Evolutionary conservation across 768 basidiomycete species (phyloP).

Genomic region (Lanmaoa rubissima): DNA sequence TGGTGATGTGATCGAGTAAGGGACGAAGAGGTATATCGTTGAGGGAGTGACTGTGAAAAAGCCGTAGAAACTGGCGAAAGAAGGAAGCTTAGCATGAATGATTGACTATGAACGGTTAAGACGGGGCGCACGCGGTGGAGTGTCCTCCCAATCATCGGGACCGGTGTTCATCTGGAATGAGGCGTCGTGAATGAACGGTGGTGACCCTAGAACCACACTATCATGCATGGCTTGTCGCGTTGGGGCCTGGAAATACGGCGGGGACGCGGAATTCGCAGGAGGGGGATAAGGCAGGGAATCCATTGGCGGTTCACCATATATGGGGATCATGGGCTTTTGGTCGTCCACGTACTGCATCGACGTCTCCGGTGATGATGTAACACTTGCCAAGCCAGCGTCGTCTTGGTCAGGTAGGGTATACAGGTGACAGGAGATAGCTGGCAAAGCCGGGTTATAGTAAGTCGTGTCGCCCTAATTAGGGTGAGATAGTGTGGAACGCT

Average conservation of each 20-base stretch:
- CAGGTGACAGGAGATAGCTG: constrained; percentile 7
- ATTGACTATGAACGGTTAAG: constrained; percentile 10
- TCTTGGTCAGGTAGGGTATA: constrained; percentile 21
- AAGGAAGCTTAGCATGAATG: constrained; percentile 22
- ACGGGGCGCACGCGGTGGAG: neutral
- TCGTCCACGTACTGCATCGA: constrained; percentile 13
- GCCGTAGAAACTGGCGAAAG: constrained; percentile 3
- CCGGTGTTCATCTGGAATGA: constrained; percentile 4
- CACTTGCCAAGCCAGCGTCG: neutral
- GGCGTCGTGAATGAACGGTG: constrained; percentile 13
- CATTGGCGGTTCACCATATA: constrained; percentile 29
- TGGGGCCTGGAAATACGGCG: constrained; percentile 20
- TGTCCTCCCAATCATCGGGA: constrained; percentile 26
- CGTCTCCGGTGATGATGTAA: neutral
- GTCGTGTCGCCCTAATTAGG: constrained; percentile 4
- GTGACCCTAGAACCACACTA: constrained; percentile 4
- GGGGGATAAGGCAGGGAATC: constrained; percentile 33
- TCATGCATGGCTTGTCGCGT: constrained; percentile 17
- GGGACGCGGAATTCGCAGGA: constrained; percentile 20
- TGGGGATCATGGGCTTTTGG: constrained; percentile 1
- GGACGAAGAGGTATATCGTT: constrained; percentile 14
- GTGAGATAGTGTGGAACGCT: constrained; percentile 5
- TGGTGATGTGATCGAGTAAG: constrained; percentile 19
- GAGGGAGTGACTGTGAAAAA: constrained; percentile 13
- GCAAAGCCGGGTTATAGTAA: constrained; percentile 14